Conservation (phyloP, 257 asterid genomes). For the Solanum appendiculatum region DNA sequence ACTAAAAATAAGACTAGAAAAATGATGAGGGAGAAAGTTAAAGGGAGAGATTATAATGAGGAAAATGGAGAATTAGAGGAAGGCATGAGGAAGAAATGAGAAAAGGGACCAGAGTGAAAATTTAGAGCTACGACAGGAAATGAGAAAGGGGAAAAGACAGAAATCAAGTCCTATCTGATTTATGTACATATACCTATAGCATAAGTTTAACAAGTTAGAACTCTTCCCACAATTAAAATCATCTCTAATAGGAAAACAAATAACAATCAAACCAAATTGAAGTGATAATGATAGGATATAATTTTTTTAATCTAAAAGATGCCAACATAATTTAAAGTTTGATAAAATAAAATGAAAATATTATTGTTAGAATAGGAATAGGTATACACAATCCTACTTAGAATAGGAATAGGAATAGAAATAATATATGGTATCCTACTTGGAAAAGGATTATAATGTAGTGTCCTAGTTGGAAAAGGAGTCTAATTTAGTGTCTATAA, state of each 20-base stretch:
- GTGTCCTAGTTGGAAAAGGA: no score
- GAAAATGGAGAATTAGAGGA: neutral
- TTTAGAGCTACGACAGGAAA: neutral
- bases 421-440: no score
- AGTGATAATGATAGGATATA: neutral
- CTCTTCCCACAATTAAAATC: neutral
- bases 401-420: no score
- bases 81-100: neutral
- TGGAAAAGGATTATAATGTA: no score
- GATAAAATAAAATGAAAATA: neutral
- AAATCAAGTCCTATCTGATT: neutral
- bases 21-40: neutral
- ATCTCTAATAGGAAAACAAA: neutral
- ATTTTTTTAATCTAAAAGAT: neutral
- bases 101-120: neutral
- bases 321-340: neutral
- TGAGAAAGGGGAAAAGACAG: neutral
- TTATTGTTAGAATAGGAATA: no score
- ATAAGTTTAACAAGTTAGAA: neutral
- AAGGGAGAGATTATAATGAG: neutral
- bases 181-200: neutral
- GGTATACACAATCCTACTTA: no score
- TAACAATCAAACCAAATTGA: neutral
- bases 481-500: no score
- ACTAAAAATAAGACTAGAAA: neutral